Conservation (phyloP, 1,284 basidiomycete genomes). For the Apiotrichum gamsii region DNA sequence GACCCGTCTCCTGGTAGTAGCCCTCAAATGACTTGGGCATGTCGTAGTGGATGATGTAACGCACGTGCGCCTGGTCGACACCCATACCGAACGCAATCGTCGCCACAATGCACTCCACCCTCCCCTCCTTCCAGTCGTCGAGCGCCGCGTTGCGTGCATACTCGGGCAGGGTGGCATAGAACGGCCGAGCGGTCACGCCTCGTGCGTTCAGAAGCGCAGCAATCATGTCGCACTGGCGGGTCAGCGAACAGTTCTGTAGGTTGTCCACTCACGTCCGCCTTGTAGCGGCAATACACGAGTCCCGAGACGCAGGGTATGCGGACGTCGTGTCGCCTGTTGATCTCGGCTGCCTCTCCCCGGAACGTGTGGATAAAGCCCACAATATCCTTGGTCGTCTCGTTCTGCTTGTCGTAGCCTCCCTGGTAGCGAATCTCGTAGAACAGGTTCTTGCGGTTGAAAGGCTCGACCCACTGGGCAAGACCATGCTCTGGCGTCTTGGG, state of each 20-base stretch:
- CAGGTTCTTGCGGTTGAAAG: constrained; percentile 72
- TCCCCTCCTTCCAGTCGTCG: constrained; percentile 52
- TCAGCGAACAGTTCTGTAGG: neutral
- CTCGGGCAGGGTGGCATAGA: constrained; percentile 60
- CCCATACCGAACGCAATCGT: constrained; percentile 83
- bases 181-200: constrained; percentile 65
- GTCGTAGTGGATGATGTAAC: constrained; percentile 58
- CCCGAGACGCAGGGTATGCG: constrained; percentile 58
- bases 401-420: constrained; percentile 1
- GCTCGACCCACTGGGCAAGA: constrained; percentile 62
- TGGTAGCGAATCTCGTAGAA: constrained; percentile 58
- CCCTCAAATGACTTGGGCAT: constrained; percentile 78
- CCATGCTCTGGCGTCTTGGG: constrained; percentile 39
- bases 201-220: constrained; percentile 57
- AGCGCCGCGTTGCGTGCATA: constrained; percentile 53
- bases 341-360: constrained; percentile 17
- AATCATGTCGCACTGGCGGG: constrained; percentile 38
- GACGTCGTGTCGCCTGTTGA: constrained; percentile 24
- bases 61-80: constrained; percentile 75
- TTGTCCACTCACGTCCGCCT: constrained; percentile 24
- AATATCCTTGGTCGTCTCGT: constrained; percentile 50
- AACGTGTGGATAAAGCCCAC: constrained; percentile 56
- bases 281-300: constrained; percentile 66
- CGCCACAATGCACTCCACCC: constrained; percentile 52
- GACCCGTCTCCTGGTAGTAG: constrained; percentile 82